Conservation (phyloP, 169 alveolate species). For the Condylostoma magnum region DNA sequence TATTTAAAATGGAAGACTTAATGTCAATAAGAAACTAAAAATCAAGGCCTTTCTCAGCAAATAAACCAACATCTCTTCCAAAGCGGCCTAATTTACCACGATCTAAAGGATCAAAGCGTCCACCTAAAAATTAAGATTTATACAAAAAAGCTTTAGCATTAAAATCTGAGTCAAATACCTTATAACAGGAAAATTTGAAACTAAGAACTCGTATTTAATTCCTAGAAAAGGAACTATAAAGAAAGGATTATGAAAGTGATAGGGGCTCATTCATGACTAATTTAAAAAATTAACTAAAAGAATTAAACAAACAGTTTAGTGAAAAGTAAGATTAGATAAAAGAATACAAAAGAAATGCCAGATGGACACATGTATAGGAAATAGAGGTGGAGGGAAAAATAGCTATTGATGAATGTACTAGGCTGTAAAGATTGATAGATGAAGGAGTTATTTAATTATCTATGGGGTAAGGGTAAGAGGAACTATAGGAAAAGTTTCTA, state of each 20-base stretch:
- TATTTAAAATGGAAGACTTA: too few species aligned
- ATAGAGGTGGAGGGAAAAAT: slow-evolving; percentile 51
- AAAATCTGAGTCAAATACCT: slow-evolving; percentile 26
- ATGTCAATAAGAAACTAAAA: too few species aligned
- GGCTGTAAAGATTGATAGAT: slow-evolving; percentile 50
- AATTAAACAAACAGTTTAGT: slow-evolving; percentile 22
- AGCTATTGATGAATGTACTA: slow-evolving; percentile 57
- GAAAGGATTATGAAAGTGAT: slow-evolving; percentile 38
- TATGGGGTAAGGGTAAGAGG: neutral
- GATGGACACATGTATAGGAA: slow-evolving; percentile 43
- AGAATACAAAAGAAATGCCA: slow-evolving; percentile 38
- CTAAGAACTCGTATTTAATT: slow-evolving; percentile 35
- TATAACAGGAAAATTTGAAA: slow-evolving; percentile 43
- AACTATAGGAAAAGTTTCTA: slow-evolving; percentile 12
- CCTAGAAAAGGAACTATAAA: slow-evolving; percentile 37
- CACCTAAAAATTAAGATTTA: slow-evolving; percentile 23
- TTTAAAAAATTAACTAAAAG: slow-evolving; percentile 31
- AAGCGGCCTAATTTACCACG: too few species aligned
- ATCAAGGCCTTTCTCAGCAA: too few species aligned
- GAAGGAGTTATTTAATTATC: slow-evolving; percentile 27
- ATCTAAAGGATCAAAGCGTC: too few species aligned
- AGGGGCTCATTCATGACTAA: slow-evolving; percentile 4
- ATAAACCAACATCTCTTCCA: too few species aligned
- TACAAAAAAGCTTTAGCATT: slow-evolving; percentile 37
- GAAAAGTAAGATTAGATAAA: slow-evolving; percentile 36